Conservation (phyloP, 139 green algal species). For the Axilococcus clingmanii region DNA sequence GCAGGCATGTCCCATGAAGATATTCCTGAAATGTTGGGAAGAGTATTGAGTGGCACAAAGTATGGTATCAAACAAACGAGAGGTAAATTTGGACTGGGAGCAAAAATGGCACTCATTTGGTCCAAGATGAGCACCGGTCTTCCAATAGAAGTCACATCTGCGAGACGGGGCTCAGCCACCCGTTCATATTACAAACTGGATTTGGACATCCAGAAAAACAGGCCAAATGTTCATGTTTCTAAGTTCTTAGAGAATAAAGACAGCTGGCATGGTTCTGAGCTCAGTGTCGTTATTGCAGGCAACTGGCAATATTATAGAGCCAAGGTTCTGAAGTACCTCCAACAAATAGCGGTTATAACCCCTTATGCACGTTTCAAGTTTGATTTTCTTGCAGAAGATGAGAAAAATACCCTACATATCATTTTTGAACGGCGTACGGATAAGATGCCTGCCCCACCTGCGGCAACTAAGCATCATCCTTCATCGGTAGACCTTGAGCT, state of each 20-base stretch:
- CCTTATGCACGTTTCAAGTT: conserved; percentile 86
- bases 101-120: conserved; percentile 99
- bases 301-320: conserved; percentile 76
- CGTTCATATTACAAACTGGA: conserved; percentile 80
- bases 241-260: conserved; percentile 57
- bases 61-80: conserved; percentile 92
- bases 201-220: conserved; percentile 94
- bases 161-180: conserved; percentile 31
- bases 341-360: conserved; percentile 95
- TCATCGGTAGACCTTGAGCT: conserved; percentile 86
- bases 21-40: conserved; percentile 92
- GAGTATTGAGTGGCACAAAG: conserved; percentile 87
- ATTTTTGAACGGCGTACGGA: conserved; percentile 80
- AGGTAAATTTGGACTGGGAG: conserved; percentile 94
- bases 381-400: conserved; percentile 39
- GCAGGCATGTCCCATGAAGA: conserved; percentile 86
- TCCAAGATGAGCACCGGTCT: conserved; percentile 87
- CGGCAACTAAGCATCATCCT: conserved; percentile 73
- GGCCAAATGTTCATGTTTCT: conserved; percentile 77
- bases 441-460: conserved; percentile 69
- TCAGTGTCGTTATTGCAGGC: conserved; percentile 85
- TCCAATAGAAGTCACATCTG: conserved; percentile 76
- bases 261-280: conserved; percentile 70
- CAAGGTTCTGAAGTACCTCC: conserved; percentile 80
- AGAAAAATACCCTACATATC: conserved; percentile 53